Evolutionary conservation across 1,284 basidiomycete species (phyloP).

Genomic region (Cutaneotrichosporon cutaneum): DNA sequence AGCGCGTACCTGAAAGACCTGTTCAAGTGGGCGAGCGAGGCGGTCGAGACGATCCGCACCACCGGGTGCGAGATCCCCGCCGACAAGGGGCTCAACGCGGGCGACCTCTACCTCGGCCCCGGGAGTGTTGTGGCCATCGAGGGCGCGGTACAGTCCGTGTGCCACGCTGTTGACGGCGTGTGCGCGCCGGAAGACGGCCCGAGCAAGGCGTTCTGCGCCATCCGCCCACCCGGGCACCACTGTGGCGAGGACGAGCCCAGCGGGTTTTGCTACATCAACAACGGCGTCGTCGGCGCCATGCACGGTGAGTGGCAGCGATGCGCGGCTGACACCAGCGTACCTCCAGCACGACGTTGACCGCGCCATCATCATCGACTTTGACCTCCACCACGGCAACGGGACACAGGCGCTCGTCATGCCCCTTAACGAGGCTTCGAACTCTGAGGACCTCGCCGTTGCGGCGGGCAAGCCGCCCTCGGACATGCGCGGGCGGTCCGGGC

Average conservation of each 20-base stretch:
- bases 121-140: constrained; percentile 58
- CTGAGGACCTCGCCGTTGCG: constrained; percentile 61
- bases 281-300: constrained; percentile 83
- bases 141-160: constrained; percentile 61
- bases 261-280: constrained; percentile 87
- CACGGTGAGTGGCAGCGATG: constrained; percentile 62
- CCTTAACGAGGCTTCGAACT: constrained; percentile 82
- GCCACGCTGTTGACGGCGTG: constrained; percentile 72
- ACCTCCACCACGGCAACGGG: constrained; percentile 93
- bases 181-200: constrained; percentile 18
- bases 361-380: constrained; percentile 86
- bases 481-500: constrained; percentile 48
- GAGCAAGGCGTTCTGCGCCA: constrained; percentile 70
- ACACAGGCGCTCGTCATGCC: constrained; percentile 89
- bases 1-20: constrained; percentile 46
- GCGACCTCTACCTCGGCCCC: constrained; percentile 67
- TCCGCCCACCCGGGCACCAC: constrained; percentile 87
- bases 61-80: constrained; percentile 77
- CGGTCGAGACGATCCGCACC: constrained; percentile 63
- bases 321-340: constrained; percentile 61
- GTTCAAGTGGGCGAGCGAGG: constrained; percentile 63
- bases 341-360: constrained; percentile 74
- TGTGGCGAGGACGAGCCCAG: constrained; percentile 77
- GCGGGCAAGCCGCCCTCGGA: constrained; percentile 49
- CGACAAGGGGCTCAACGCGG: constrained; percentile 64